phyloP scores from a whole-genome alignment of 179 eudicot genomes.

The Beta lomatogona region DNA sequence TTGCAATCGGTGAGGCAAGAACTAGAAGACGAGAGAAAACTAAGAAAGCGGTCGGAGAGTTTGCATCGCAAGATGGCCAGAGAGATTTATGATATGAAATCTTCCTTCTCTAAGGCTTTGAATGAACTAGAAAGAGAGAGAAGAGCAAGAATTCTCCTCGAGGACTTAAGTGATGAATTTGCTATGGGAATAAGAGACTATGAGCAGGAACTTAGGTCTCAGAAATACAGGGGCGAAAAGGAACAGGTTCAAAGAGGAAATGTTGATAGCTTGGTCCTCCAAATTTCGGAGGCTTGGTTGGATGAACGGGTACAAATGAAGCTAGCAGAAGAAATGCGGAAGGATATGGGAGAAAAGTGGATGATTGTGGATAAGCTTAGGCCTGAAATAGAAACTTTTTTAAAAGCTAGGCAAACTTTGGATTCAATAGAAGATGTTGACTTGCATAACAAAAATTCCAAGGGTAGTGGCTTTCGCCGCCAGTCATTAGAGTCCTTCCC shows the following conservation, averaged over 20 bases:
- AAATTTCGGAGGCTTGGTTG: constrained; percentile 90
- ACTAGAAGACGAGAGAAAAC: constrained; percentile 81
- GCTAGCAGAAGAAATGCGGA: constrained; percentile 33
- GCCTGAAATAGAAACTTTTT: constrained; percentile 80
- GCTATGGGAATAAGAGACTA: constrained; percentile 72
- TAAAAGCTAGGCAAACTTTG: constrained; percentile 48
- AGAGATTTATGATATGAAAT: constrained; percentile 79
- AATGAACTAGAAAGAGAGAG: constrained; percentile 74
- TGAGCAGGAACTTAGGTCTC: constrained; percentile 67
- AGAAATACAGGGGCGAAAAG: constrained; percentile 55
- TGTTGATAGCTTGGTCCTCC: constrained; percentile 65
- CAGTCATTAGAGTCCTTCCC: constrained; percentile 85
- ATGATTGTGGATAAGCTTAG: constrained; percentile 67
- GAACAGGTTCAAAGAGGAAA: constrained; percentile 52
- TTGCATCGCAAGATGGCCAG: constrained; percentile 80
- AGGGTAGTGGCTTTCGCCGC: constrained; percentile 45
- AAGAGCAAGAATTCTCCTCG: constrained; percentile 56
- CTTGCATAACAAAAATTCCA: constrained; percentile 35
- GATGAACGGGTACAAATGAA: constrained; percentile 87
- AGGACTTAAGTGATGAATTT: constrained; percentile 92
- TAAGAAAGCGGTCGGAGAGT: constrained; percentile 83
- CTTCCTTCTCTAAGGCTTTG: constrained; percentile 52
- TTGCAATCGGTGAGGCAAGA: constrained; percentile 76
- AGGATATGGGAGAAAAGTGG: constrained; percentile 37
- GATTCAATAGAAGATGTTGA: constrained; percentile 29